These are phyloP conservation scores for Kwoniella botswanensis DNA, from an alignment of 768 basidiomycete genomes.

Conservation along the genomic window DNA sequence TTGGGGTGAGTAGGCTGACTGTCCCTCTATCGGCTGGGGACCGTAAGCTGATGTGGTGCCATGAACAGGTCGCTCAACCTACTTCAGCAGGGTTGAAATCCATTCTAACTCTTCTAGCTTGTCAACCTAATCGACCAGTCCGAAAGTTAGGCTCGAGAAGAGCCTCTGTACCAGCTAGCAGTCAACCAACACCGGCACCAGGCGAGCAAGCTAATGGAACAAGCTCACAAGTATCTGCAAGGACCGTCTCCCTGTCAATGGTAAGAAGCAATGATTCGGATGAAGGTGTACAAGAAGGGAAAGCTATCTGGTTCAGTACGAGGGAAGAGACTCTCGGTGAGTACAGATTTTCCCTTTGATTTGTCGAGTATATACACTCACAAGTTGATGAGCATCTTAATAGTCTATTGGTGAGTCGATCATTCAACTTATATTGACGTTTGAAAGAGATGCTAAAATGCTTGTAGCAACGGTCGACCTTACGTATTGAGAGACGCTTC, in stretches of 20 bases:
- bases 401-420: conserved; percentile 61
- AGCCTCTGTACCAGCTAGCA: conserved; percentile 22
- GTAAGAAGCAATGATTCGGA: neutral
- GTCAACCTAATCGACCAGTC: conserved; percentile 37
- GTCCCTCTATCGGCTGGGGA: neutral
- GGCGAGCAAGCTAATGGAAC: conserved; percentile 7
- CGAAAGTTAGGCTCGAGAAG: conserved; percentile 14
- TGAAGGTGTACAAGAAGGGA: conserved; percentile 41
- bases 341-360: conserved; percentile 45
- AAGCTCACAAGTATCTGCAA: neutral
- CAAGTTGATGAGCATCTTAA: neutral
- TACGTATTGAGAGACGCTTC: conserved; percentile 89
- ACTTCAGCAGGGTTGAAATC: conserved; percentile 88
- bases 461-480: conserved; percentile 63
- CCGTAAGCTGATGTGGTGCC: neutral
- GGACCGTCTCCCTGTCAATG: conserved; percentile 1
- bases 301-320: conserved; percentile 84
- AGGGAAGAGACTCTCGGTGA: conserved; percentile 91
- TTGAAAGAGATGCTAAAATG: no score
- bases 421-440: no score
- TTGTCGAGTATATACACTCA: neutral
- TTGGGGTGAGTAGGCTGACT: conserved; percentile 64
- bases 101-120: conserved; percentile 76
- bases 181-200: neutral
- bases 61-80: conserved; percentile 73